phyloP scores from a whole-genome alignment of 352 stramenopile species.

The Phytopythium kandeliae region DNA sequence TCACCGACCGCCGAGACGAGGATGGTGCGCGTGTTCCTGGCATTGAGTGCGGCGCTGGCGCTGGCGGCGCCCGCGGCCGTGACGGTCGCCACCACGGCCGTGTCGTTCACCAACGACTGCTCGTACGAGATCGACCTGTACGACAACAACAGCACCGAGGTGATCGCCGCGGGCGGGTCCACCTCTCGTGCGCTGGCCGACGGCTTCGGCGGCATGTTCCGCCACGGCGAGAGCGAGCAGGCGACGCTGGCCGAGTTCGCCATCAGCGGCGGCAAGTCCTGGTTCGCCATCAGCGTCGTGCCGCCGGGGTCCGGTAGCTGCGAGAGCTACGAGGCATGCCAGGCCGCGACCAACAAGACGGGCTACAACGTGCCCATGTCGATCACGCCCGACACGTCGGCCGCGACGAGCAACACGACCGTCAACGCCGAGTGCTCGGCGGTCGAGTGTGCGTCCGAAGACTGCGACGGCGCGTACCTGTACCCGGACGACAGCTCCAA shows the following conservation, averaged over 20 bases:
- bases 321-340: conserved; percentile 32
- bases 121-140: conserved; percentile 41
- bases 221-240: conserved; percentile 34
- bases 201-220: conserved; percentile 58
- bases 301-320: conserved; percentile 42
- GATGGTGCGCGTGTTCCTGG: conserved; percentile 47
- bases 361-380: conserved; percentile 51
- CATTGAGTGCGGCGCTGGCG: too few species aligned
- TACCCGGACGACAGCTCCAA: conserved; percentile 46
- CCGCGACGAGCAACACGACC: conserved; percentile 10
- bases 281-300: conserved; percentile 59
- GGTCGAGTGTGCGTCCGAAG: conserved; percentile 23
- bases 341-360: conserved; percentile 34
- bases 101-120: conserved; percentile 55
- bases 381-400: conserved; percentile 25
- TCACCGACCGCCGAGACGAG: too few species aligned
- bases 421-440: too few species aligned
- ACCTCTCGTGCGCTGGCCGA: conserved; percentile 26
- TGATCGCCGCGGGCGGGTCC: conserved; percentile 24
- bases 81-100: conserved; percentile 24
- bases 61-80: conserved; percentile 21
- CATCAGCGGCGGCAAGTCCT: conserved; percentile 26
- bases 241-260: conserved; percentile 52
- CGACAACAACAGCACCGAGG: conserved; percentile 43
- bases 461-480: conserved; percentile 37